Evolutionary conservation across 2,329 filamentous ascomycete genomes (phyloP).

Genomic region (Aureobasidium sp.): DNA sequence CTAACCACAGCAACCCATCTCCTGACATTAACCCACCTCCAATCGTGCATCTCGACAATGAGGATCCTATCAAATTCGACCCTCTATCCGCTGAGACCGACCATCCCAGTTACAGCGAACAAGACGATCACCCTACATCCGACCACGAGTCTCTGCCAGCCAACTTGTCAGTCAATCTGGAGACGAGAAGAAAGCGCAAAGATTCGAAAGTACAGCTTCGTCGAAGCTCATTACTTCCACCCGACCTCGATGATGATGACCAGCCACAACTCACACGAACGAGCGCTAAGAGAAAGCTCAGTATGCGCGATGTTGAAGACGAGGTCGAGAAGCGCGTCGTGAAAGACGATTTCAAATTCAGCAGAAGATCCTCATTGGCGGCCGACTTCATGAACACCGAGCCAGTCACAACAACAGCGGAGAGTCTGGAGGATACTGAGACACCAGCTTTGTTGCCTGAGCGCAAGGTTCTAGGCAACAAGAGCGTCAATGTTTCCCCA

Average conservation of each 20-base stretch:
- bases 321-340: constrained; percentile 19
- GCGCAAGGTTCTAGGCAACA: constrained; percentile 35
- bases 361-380: constrained; percentile 23
- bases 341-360: constrained; percentile 40
- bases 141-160: constrained; percentile 30
- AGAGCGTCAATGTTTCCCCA: constrained; percentile 30
- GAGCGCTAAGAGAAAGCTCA: constrained; percentile 51
- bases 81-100: constrained; percentile 13
- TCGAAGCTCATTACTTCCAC: constrained; percentile 33
- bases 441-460: constrained; percentile 16
- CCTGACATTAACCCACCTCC: constrained; percentile 58
- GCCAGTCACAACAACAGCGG: background rate
- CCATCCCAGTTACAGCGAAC: background rate
- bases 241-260: constrained; percentile 26
- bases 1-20: constrained; percentile 50
- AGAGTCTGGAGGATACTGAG: background rate
- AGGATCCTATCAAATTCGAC: constrained; percentile 40
- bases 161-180: constrained; percentile 38
- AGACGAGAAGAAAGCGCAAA: constrained; percentile 44
- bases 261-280: constrained; percentile 31
- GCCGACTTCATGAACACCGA: background rate
- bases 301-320: constrained; percentile 43
- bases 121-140: constrained; percentile 17
- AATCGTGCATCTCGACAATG: constrained; percentile 43
- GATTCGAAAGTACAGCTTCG: constrained; percentile 38